Percentiles rank a stretch among this genome's conserved stretches.
Evolutionary conservation across 192 early-diverging fungal species (phyloP).

Genomic region (Chytriomyces sp.): DNA sequence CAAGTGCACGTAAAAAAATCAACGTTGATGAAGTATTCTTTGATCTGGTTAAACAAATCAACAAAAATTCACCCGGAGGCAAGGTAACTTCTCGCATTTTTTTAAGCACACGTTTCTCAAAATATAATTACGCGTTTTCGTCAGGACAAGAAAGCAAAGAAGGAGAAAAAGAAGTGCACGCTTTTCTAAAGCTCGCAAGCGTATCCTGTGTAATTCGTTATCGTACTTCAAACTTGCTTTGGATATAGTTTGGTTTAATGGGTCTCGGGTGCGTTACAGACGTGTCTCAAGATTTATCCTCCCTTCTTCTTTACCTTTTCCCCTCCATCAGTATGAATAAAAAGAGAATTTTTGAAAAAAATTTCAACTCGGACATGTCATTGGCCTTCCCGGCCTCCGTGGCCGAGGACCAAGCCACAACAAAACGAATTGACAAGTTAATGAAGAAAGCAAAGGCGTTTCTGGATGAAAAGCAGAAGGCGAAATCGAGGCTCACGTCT

Average conservation of each 20-base stretch:
- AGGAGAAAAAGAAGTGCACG: conserved; percentile 54
- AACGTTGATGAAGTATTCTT: conserved; percentile 94
- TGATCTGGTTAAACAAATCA: conserved; percentile 88
- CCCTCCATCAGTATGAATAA: too few species aligned
- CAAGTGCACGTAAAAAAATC: conserved; percentile 81
- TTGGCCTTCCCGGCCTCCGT: too few species aligned
- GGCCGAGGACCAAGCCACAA: too few species aligned
- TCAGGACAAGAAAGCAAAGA: conserved; percentile 47
- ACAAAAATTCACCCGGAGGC: conserved; percentile 69
- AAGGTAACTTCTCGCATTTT: conserved; percentile 46
- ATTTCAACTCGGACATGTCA: too few species aligned
- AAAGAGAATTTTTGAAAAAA: too few species aligned
- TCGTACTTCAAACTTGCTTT: too few species aligned
- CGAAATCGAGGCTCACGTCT: conserved; percentile 65
- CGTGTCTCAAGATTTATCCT: too few species aligned
- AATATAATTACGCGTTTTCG: neutral
- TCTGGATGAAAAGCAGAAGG: conserved; percentile 76
- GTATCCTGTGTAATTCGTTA: too few species aligned
- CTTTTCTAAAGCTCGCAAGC: conserved; percentile 32
- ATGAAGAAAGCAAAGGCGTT: conserved; percentile 75
- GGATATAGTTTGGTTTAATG: too few species aligned
- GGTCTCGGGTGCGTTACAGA: too few species aligned
- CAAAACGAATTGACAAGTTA: conserved; percentile 67
- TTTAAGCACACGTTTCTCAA: neutral
- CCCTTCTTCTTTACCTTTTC: too few species aligned